These are phyloP conservation scores for Ambrosia hybrid DNA, from an alignment of 140 eudicot genomes.

Conservation along the genomic window DNA sequence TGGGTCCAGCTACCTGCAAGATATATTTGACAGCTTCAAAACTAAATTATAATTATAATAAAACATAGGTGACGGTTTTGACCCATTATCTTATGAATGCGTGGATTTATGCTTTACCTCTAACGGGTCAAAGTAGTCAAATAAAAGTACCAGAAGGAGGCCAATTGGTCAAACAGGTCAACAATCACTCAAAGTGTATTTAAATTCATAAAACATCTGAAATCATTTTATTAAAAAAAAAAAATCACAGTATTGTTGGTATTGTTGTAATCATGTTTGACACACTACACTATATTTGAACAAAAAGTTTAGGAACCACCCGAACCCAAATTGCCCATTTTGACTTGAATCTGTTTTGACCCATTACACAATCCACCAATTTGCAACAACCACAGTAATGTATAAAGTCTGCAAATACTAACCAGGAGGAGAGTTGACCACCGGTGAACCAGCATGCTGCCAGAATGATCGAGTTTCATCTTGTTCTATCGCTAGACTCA, in stretches of 20 bases:
- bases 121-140: neutral
- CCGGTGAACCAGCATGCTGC: constrained; percentile 75
- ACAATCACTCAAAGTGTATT: constrained; percentile 1
- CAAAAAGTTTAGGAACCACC: constrained; percentile 6
- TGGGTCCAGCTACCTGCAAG: constrained; percentile 73
- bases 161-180: neutral
- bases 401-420: constrained; percentile 18
- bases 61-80: neutral
- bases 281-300: neutral
- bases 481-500: constrained; percentile 69
- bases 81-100: neutral
- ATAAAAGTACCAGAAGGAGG: neutral
- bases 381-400: neutral
- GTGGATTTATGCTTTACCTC: neutral
- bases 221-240: neutral
- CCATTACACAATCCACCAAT: neutral
- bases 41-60: neutral
- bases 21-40: constrained; percentile 1
- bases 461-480: constrained; percentile 75
- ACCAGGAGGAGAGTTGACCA: constrained; percentile 88
- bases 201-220: constrained; percentile 1
- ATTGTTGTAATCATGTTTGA: neutral
- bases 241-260: neutral
- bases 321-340: neutral
- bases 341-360: neutral